Evolutionary conservation across 2,329 filamentous ascomycete genomes (phyloP).

Genomic region (Periconia sp.): DNA sequence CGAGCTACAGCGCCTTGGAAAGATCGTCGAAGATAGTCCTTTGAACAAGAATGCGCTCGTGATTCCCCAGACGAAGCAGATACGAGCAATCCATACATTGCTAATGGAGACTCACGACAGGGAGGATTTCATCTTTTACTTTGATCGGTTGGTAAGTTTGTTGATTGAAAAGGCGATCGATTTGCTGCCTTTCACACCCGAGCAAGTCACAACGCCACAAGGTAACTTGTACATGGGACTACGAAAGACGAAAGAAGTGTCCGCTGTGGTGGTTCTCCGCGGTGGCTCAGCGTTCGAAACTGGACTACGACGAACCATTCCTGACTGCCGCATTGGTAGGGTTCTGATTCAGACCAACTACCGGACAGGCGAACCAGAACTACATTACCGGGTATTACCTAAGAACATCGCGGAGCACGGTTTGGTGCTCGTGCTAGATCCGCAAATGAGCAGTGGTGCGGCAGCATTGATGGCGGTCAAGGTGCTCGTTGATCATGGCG

Average conservation of each 20-base stretch:
- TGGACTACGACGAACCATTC: slow-evolving; percentile 86
- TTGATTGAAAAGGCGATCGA: slow-evolving; percentile 71
- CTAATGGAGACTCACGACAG: slow-evolving; percentile 79
- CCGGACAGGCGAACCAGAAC: slow-evolving; percentile 77
- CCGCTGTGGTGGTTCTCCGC: slow-evolving; percentile 83
- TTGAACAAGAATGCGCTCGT: slow-evolving; percentile 77
- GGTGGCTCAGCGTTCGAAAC: slow-evolving; percentile 89
- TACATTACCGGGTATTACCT: slow-evolving; percentile 84
- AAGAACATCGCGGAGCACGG: slow-evolving; percentile 75
- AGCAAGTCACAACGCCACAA: slow-evolving; percentile 72
- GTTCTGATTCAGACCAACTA: slow-evolving; percentile 87
- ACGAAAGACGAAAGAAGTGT: slow-evolving; percentile 66
- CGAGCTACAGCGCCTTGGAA: slow-evolving; percentile 77
- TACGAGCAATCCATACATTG: slow-evolving; percentile 88
- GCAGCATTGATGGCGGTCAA: slow-evolving; percentile 90
- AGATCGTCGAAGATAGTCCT: slow-evolving; percentile 72
- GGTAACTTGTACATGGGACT: slow-evolving; percentile 75
- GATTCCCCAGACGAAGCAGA: slow-evolving; percentile 77
- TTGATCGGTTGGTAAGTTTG: slow-evolving; percentile 85
- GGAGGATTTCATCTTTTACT: slow-evolving; percentile 98
- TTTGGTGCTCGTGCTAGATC: slow-evolving; percentile 84
- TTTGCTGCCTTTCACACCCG: slow-evolving; percentile 69
- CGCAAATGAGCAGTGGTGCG: slow-evolving; percentile 93
- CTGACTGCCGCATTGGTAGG: slow-evolving; percentile 88
- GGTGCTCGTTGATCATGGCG: slow-evolving; percentile 93